A percentile compares a stretch with the other conserved stretches of the same genome.
phyloP scores from a whole-genome alignment of 331 rosid genomes.

The Saraca asoca region DNA sequence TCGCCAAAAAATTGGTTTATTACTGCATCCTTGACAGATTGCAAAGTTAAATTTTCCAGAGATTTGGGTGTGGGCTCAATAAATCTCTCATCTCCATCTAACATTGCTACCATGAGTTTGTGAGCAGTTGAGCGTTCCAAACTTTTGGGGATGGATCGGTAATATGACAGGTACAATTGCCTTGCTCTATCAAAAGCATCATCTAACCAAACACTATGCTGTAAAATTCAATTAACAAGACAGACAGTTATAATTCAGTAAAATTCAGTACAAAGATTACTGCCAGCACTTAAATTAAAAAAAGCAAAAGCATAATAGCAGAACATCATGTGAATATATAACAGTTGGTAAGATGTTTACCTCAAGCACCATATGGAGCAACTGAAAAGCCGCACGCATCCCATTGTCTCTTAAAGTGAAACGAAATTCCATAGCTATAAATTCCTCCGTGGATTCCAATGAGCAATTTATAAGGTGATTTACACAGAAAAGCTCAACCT shows the following conservation, averaged over 20 bases:
- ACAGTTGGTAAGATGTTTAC: conserved; percentile 46
- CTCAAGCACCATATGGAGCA: conserved; percentile 99
- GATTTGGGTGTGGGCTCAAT: conserved; percentile 94
- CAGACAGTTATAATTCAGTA: conserved; percentile 20
- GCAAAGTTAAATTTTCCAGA: conserved; percentile 78
- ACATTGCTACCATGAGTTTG: conserved; percentile 97
- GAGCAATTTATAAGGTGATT: conserved; percentile 97
- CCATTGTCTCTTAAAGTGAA: conserved; percentile 94
- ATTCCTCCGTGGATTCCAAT: conserved; percentile 97
- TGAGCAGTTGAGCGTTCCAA: conserved; percentile 99
- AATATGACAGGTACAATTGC: conserved; percentile 89
- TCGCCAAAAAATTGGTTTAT: conserved; percentile 89
- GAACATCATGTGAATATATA: neutral
- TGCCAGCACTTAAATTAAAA: conserved; percentile 17
- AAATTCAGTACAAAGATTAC: conserved; percentile 8
- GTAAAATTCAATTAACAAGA: conserved; percentile 41
- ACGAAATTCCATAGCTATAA: conserved; percentile 97
- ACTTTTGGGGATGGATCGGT: conserved; percentile 97
- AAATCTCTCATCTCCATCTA: conserved; percentile 93
- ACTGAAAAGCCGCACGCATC: conserved; percentile 98
- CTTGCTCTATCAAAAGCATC: conserved; percentile 98
- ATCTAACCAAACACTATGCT: conserved; percentile 99
- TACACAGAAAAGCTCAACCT: conserved; percentile 99
- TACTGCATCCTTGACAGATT: conserved; percentile 89
- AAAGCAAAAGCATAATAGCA: conserved; percentile 15